Conservation (phyloP, 2,329 filamentous ascomycete genomes). For the Byssothecium circinans region DNA sequence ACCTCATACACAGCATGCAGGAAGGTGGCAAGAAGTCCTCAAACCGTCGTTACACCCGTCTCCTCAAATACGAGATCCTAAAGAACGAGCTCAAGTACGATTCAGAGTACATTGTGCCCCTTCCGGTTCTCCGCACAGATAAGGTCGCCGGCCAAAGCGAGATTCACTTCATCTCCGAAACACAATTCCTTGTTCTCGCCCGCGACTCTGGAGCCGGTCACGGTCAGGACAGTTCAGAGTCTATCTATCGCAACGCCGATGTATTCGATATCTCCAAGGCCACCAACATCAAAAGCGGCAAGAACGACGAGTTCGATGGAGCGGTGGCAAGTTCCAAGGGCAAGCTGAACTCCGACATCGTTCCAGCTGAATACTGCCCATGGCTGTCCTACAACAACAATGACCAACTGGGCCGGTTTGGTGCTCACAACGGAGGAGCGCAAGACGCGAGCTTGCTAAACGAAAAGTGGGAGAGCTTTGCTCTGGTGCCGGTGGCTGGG, state of each 20-base stretch:
- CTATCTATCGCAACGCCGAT: slow-evolving; percentile 69
- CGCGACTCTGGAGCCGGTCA: slow-evolving; percentile 65
- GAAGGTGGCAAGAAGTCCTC: slow-evolving; percentile 58
- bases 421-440: slow-evolving; percentile 67
- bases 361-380: slow-evolving; percentile 62
- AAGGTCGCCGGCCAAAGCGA: slow-evolving; percentile 68
- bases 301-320: slow-evolving; percentile 42
- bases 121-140: slow-evolving; percentile 61
- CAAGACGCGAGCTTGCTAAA: slow-evolving; percentile 64
- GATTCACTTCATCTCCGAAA: slow-evolving; percentile 63
- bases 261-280: slow-evolving; percentile 65
- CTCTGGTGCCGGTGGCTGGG: slow-evolving; percentile 59
- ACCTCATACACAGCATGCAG: slow-evolving; percentile 20
- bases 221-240: slow-evolving; percentile 56
- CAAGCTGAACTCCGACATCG: slow-evolving; percentile 57
- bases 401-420: slow-evolving; percentile 64
- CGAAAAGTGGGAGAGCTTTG: slow-evolving; percentile 76
- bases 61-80: slow-evolving; percentile 66
- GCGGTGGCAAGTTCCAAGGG: slow-evolving; percentile 56
- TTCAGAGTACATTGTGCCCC: slow-evolving; percentile 66
- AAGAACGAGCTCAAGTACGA: slow-evolving; percentile 51
- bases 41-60: slow-evolving; percentile 59
- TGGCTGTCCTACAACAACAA: slow-evolving; percentile 72
- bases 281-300: slow-evolving; percentile 60
- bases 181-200: slow-evolving; percentile 68